A percentile compares a stretch with the other conserved stretches of the same genome.
Evolutionary conservation across 2,329 filamentous ascomycete species (phyloP).

Genomic region (Diaporthe vexans): DNA sequence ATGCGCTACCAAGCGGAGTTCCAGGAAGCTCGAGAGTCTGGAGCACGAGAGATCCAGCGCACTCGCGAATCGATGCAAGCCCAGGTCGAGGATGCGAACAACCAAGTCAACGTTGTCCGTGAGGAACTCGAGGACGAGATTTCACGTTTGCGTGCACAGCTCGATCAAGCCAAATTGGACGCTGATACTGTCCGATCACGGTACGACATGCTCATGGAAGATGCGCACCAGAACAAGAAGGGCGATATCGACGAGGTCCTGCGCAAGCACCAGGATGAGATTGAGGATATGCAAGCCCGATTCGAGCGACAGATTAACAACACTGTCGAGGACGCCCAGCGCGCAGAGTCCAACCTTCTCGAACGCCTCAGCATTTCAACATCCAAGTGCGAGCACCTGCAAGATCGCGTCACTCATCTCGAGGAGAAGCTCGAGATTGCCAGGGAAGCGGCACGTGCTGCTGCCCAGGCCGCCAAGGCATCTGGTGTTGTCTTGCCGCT

Average conservation of each 20-base stretch:
- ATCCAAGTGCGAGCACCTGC: slow-evolving; percentile 86
- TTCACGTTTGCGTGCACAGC: slow-evolving; percentile 76
- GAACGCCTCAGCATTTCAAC: slow-evolving; percentile 87
- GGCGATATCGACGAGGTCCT: slow-evolving; percentile 64
- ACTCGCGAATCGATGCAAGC: slow-evolving; percentile 83
- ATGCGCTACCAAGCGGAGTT: slow-evolving; percentile 84
- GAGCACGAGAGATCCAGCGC: slow-evolving; percentile 83
- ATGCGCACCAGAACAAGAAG: slow-evolving; percentile 78
- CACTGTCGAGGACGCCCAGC: slow-evolving; percentile 84
- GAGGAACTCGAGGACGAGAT: slow-evolving; percentile 87
- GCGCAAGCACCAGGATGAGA: slow-evolving; percentile 74
- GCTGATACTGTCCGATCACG: slow-evolving; percentile 84
- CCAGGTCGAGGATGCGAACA: slow-evolving; percentile 86
- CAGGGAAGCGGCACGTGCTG: slow-evolving; percentile 87
- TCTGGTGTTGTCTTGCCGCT: slow-evolving; percentile 53
- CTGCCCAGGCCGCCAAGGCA: slow-evolving; percentile 79
- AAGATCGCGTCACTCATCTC: slow-evolving; percentile 86
- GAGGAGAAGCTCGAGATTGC: slow-evolving; percentile 94
- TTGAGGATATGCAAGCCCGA: slow-evolving; percentile 82
- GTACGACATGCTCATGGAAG: slow-evolving; percentile 87
- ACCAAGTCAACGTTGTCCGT: slow-evolving; percentile 86
- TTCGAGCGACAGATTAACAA: slow-evolving; percentile 82
- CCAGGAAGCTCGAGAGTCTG: slow-evolving; percentile 85
- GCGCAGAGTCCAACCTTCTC: slow-evolving; percentile 82
- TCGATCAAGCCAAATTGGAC: slow-evolving; percentile 84